phyloP scores from a whole-genome alignment of 1,284 basidiomycete species.

The Sphaerobolus stellatus region DNA sequence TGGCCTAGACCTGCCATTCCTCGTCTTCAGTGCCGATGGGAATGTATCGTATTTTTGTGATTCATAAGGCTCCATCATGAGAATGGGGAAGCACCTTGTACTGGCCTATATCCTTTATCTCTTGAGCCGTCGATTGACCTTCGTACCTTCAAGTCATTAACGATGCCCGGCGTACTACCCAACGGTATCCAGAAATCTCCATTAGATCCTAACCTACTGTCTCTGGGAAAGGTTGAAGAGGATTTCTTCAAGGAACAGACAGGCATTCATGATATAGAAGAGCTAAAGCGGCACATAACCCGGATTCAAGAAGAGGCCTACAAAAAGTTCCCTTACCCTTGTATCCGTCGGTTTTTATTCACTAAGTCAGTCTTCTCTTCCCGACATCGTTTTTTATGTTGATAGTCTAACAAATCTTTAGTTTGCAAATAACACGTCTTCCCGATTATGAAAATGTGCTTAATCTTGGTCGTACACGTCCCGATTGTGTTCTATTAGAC shows the following conservation, averaged over 20 bases:
- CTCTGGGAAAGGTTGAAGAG: constrained; percentile 28
- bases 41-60: too few relatives aligned
- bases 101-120: not conserved
- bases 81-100: too few relatives aligned
- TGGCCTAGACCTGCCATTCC: too few relatives aligned
- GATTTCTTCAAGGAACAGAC: constrained; percentile 42
- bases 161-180: not conserved
- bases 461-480: constrained; percentile 36
- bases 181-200: constrained; percentile 2
- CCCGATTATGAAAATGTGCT: constrained; percentile 45
- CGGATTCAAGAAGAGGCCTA: constrained; percentile 44
- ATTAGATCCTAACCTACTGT: not conserved
- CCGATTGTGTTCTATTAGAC: constrained; percentile 47
- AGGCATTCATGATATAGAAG: constrained; percentile 38
- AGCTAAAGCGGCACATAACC: constrained; percentile 45
- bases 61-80: too few relatives aligned
- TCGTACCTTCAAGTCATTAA: not conserved
- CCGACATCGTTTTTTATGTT: not conserved
- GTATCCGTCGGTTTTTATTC: constrained; percentile 43
- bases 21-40: too few relatives aligned
- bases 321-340: constrained; percentile 40
- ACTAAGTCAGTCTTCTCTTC: constrained; percentile 31
- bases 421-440: constrained; percentile 42
- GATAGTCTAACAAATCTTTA: constrained; percentile 18
- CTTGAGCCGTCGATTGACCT: too few relatives aligned